A percentile compares a stretch with the other conserved stretches of the same genome.
Evolutionary conservation across 345 rosid species (phyloP).

Genomic region (Populus pruinosa): DNA sequence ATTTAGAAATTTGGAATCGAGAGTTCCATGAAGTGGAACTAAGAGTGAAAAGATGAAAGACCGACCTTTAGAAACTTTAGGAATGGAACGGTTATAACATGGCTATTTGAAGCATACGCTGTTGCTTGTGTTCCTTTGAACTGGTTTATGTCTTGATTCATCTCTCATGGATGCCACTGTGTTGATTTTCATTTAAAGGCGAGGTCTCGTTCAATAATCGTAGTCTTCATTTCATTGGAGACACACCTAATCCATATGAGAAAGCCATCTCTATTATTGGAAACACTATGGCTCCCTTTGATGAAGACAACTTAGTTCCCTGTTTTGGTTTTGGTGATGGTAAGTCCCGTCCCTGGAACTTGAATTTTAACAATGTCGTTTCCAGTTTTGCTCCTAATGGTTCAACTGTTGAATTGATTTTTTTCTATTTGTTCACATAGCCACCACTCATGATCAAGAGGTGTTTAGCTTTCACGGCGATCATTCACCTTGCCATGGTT

Average conservation of each 20-base stretch:
- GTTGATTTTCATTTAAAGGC: slow-evolving; percentile 33
- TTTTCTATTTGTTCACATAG: slow-evolving; percentile 22
- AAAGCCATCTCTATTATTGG: slow-evolving; percentile 72
- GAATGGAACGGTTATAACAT: background rate
- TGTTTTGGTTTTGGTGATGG: slow-evolving; percentile 93
- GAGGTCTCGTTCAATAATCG: slow-evolving; percentile 52
- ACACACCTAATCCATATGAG: slow-evolving; percentile 72
- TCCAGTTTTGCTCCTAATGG: background rate
- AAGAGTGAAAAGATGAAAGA: background rate
- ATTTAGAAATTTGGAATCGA: background rate
- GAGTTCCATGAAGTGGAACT: background rate
- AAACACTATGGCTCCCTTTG: slow-evolving; percentile 73
- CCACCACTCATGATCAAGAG: slow-evolving; percentile 66
- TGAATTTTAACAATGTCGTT: background rate
- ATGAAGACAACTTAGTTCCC: slow-evolving; percentile 79
- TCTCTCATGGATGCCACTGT: slow-evolving; percentile 10
- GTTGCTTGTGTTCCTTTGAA: background rate
- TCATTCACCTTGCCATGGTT: slow-evolving; percentile 72
- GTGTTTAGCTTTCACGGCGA: slow-evolving; percentile 73
- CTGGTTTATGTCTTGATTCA: background rate
- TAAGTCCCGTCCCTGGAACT: slow-evolving; percentile 8
- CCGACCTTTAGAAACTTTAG: background rate
- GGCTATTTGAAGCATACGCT: background rate
- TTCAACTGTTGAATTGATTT: background rate
- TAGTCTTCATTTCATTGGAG: slow-evolving; percentile 56